phyloP scores from a whole-genome alignment of 768 basidiomycete genomes.

The Hygrophorus pudorinus region DNA sequence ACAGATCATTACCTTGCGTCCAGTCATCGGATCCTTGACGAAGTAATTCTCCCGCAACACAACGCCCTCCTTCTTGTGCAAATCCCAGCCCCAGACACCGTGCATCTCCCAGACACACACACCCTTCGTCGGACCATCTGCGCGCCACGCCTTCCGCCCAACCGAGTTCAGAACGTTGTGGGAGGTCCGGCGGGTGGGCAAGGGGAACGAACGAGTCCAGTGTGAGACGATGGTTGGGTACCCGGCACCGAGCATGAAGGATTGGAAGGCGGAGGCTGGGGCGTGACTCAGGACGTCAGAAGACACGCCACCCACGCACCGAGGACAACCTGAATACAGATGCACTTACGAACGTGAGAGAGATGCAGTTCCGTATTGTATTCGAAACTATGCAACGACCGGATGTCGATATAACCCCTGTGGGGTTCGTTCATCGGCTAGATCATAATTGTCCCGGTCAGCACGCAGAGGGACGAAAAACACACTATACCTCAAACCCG shows the following conservation, averaged over 20 bases:
- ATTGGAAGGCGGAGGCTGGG: constrained; percentile 76
- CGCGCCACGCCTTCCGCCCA: constrained; percentile 56
- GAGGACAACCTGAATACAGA: neutral
- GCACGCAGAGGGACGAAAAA: neutral
- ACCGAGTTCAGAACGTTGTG: constrained; percentile 49
- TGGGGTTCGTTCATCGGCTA: constrained; percentile 96
- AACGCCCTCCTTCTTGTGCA: constrained; percentile 51
- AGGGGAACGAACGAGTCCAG: constrained; percentile 82
- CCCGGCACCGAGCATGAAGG: constrained; percentile 89
- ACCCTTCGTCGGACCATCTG: constrained; percentile 62
- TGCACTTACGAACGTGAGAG: constrained; percentile 56
- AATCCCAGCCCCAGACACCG: constrained; percentile 89
- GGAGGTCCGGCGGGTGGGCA: constrained; percentile 65
- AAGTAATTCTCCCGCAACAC: constrained; percentile 85
- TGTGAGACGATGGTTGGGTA: constrained; percentile 68
- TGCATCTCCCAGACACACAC: constrained; percentile 85
- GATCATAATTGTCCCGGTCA: no score
- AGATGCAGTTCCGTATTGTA: constrained; percentile 95
- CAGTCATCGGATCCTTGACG: constrained; percentile 51
- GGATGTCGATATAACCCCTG: constrained; percentile 78
- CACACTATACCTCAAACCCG: constrained; percentile 69
- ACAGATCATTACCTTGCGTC: constrained; percentile 37
- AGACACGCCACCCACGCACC: neutral
- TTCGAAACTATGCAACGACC: constrained; percentile 77
- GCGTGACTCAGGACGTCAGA: neutral